phyloP scores from a whole-genome alignment of 805 yeast species.

The Scheffersomyces spartinae region DNA sequence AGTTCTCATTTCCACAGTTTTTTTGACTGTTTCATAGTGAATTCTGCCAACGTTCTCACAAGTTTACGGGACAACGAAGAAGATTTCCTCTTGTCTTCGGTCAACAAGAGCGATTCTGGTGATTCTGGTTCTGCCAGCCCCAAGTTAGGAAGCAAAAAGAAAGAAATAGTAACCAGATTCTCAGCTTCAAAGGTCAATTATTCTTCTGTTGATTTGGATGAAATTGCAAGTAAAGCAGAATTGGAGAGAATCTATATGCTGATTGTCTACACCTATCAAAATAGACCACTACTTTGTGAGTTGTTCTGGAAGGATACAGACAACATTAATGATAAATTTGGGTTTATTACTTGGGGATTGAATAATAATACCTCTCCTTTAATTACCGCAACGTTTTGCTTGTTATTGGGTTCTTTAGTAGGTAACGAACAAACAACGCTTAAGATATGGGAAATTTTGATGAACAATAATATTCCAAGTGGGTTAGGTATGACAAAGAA shows the following conservation, averaged over 20 bases:
- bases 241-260: slow-evolving; percentile 79
- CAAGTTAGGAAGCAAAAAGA: too few species aligned
- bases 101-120: slow-evolving; percentile 26
- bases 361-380: slow-evolving; percentile 63
- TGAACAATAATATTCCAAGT: slow-evolving; percentile 13
- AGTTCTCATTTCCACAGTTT: slow-evolving; percentile 37
- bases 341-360: slow-evolving; percentile 84
- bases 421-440: too few species aligned
- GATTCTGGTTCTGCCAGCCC: too few species aligned
- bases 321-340: slow-evolving; percentile 44
- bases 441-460: slow-evolving; percentile 28
- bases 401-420: slow-evolving; percentile 69
- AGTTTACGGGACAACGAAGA: slow-evolving; percentile 65
- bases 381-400: slow-evolving; percentile 71
- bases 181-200: too few species aligned
- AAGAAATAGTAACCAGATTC: too few species aligned
- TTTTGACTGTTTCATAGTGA: slow-evolving; percentile 43
- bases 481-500: slow-evolving; percentile 19
- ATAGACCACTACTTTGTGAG: slow-evolving; percentile 45
- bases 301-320: slow-evolving; percentile 47
- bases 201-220: slow-evolving; percentile 50
- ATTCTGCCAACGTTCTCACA: slow-evolving; percentile 56
- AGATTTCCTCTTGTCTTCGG: slow-evolving; percentile 48
- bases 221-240: slow-evolving; percentile 64
- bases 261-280: slow-evolving; percentile 54